phyloP scores from a whole-genome alignment of 768 basidiomycete genomes.

The Tulasnella sp. region DNA sequence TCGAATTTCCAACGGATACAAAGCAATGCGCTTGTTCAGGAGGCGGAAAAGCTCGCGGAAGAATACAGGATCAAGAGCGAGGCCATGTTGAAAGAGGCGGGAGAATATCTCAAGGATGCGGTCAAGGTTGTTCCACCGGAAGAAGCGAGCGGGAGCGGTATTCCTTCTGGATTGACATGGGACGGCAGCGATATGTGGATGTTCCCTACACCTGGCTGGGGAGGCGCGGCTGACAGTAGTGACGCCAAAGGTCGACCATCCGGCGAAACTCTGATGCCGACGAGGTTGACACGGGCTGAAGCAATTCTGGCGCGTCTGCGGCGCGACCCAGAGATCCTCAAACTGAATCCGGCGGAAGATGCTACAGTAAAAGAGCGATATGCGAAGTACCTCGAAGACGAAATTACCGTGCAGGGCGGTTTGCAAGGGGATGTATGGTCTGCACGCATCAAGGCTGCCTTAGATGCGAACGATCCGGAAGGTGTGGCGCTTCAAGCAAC shows the following conservation, averaged over 20 bases:
- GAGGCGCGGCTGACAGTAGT: conserved; percentile 13
- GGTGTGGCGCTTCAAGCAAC: conserved; percentile 44
- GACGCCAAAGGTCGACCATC: conserved; percentile 30
- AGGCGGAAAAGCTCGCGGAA: conserved; percentile 47
- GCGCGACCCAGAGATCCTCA: conserved; percentile 63
- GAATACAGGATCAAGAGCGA: conserved; percentile 76
- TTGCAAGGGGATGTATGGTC: conserved; percentile 50
- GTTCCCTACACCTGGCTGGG: conserved; percentile 34
- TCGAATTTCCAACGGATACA: conserved; percentile 64
- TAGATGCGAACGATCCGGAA: conserved; percentile 38
- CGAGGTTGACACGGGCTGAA: conserved; percentile 54
- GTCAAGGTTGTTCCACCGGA: conserved; percentile 89
- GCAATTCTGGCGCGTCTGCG: conserved; percentile 61
- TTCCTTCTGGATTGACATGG: conserved; percentile 47
- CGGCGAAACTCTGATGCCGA: conserved; percentile 25
- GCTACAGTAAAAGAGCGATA: conserved; percentile 39
- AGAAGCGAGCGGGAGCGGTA: conserved; percentile 27
- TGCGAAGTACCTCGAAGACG: conserved; percentile 42
- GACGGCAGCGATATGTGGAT: conserved; percentile 85
- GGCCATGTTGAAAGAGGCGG: conserved; percentile 49
- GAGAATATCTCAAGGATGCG: conserved; percentile 62
- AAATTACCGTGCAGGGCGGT: conserved; percentile 47
- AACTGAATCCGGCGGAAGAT: conserved; percentile 58
- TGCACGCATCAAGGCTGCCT: conserved; percentile 36
- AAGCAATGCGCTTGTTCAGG: conserved; percentile 50